Conservation (phyloP, 805 yeast genomes). For the Wickerhamiella sorbophila region DNA sequence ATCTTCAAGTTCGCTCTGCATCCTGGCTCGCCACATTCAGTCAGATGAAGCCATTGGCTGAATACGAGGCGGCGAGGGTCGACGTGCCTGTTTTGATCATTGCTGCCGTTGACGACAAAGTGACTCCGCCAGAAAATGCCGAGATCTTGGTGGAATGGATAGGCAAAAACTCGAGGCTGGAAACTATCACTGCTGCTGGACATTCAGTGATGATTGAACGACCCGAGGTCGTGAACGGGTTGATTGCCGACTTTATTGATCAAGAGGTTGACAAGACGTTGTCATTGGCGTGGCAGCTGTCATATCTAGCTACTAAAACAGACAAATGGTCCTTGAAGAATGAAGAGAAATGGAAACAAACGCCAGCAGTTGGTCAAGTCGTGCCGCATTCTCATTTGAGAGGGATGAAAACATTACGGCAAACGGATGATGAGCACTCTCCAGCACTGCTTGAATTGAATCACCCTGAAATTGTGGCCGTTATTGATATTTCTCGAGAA, state of each 20-base stretch:
- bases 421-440: conserved; percentile 46
- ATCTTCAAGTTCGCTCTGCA: conserved; percentile 44
- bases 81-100: conserved; percentile 38
- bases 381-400: conserved; percentile 34
- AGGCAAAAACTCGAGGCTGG: conserved; percentile 21
- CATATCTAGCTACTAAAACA: conserved; percentile 37
- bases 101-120: conserved; percentile 43
- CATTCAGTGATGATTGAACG: conserved; percentile 50
- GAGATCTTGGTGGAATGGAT: conserved; percentile 23
- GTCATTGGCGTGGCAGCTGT: conserved; percentile 58
- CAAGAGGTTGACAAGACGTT: conserved; percentile 37
- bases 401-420: conserved; percentile 64
- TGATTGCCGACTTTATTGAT: conserved; percentile 43
- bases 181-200: conserved; percentile 33
- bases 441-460: conserved; percentile 38
- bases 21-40: conserved; percentile 39
- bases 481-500: conserved; percentile 51
- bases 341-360: conserved; percentile 53
- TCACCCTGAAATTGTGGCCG: conserved; percentile 40
- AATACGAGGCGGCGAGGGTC: conserved; percentile 31
- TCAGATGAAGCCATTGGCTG: conserved; percentile 35
- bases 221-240: conserved; percentile 51
- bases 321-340: conserved; percentile 70
- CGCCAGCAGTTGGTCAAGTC: conserved; percentile 32
- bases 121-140: conserved; percentile 37